Evolutionary conservation across 768 basidiomycete species (phyloP).

Genomic region (Inosperma sp.): DNA sequence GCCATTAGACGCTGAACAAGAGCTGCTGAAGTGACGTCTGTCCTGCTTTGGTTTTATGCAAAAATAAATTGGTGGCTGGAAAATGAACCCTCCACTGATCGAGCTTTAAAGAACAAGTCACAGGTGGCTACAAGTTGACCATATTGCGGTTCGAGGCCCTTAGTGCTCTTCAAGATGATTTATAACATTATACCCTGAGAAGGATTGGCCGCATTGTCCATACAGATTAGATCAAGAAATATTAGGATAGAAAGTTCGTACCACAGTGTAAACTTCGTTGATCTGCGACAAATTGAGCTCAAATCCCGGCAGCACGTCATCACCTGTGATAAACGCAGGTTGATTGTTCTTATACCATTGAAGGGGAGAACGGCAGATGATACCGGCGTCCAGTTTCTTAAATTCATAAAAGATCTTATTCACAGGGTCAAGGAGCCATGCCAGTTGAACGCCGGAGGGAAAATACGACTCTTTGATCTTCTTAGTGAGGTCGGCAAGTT

Average conservation of each 20-base stretch:
- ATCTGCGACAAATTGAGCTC: not conserved
- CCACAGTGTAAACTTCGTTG: not conserved
- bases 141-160: too few relatives aligned
- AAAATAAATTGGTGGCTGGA: too few relatives aligned
- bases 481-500: not conserved
- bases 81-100: too few relatives aligned
- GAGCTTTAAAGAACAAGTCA: too few relatives aligned
- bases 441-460: not conserved
- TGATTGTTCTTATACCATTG: not conserved
- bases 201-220: not conserved
- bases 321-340: constrained; percentile 1
- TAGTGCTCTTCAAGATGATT: not conserved
- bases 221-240: constrained; percentile 2
- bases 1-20: too few relatives aligned
- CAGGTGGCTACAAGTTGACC: too few relatives aligned
- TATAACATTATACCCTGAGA: not conserved
- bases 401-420: not conserved
- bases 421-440: not conserved
- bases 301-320: not conserved
- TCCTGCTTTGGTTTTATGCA: too few relatives aligned
- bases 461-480: not conserved
- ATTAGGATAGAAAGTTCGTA: not conserved
- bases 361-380: not conserved
- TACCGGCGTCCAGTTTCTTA: not conserved
- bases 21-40: too few relatives aligned